Conservation (phyloP, 2,329 filamentous ascomycete species). For the Talaromyces sp. region DNA sequence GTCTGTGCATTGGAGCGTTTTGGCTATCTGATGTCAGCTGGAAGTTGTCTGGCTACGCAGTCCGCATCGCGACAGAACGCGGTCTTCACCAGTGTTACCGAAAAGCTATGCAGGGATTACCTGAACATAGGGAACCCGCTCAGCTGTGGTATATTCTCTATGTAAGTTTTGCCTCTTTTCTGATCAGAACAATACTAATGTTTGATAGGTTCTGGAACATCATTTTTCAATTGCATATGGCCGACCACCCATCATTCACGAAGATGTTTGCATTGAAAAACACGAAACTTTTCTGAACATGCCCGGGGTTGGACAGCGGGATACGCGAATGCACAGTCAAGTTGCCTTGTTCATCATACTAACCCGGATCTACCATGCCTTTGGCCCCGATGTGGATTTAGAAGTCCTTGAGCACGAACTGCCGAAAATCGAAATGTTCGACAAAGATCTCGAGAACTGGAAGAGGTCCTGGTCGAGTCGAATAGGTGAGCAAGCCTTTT, state of each 20-base stretch:
- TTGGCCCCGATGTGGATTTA: conserved; percentile 40
- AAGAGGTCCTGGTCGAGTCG: conserved; percentile 31
- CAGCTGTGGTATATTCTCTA: conserved; percentile 40
- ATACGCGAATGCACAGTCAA: conserved; percentile 37
- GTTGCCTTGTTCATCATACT: conserved; percentile 42
- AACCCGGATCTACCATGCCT: conserved; percentile 40
- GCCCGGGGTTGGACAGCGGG: conserved; percentile 28
- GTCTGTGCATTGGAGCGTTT: conserved; percentile 52
- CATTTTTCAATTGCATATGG: conserved; percentile 44
- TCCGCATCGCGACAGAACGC: conserved; percentile 40
- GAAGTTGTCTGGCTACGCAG: conserved; percentile 42
- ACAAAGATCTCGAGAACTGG: conserved; percentile 37
- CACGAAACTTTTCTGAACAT: conserved; percentile 30
- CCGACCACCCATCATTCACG: conserved; percentile 40
- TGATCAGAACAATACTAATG: not conserved
- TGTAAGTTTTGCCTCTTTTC: conserved; percentile 21
- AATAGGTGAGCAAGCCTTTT: conserved; percentile 22
- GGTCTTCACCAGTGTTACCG: conserved; percentile 41
- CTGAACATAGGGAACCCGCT: conserved; percentile 34
- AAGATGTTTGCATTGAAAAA: conserved; percentile 34
- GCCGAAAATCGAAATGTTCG: conserved; percentile 36
- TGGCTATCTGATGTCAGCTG: conserved; percentile 53
- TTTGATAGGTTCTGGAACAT: conserved; percentile 34
- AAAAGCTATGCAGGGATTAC: conserved; percentile 33
- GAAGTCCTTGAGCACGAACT: conserved; percentile 38